Conservation (phyloP, 108 stramenopile genomes). For the Cylindrotheca closterium region DNA sequence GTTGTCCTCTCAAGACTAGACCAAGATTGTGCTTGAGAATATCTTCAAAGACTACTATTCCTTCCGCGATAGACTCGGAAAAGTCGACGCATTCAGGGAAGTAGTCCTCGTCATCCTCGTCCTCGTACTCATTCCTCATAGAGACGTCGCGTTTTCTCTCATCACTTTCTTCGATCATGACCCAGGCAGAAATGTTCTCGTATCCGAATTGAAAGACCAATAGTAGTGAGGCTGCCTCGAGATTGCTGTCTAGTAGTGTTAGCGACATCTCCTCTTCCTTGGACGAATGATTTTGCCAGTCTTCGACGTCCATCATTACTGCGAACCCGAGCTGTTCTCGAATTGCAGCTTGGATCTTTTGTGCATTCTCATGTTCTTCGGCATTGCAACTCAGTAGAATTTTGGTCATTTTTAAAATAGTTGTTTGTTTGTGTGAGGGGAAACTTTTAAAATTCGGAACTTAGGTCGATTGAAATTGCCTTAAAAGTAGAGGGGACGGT, state of each 20-base stretch:
- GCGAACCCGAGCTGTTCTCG: neutral
- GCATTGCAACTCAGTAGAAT: neutral
- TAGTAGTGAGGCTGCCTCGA: neutral
- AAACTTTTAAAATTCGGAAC: no score
- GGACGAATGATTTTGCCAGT: no score
- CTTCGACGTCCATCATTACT: neutral
- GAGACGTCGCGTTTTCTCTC: no score
- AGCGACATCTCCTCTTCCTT: neutral
- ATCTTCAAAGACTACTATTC: neutral
- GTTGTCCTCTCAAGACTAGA: neutral
- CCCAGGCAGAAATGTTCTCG: neutral
- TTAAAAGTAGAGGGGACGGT: no score
- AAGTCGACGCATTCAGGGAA: neutral
- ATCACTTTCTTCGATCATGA: neutral
- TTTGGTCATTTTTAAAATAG: neutral
- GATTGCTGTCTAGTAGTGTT: neutral
- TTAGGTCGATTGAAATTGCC: no score
- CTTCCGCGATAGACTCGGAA: neutral
- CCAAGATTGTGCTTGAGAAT: neutral
- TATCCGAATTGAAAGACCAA: neutral
- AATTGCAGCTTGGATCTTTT: neutral
- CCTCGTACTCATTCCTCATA: neutral
- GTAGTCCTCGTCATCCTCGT: neutral
- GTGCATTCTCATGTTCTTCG: neutral
- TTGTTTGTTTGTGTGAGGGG: neutral